Evolutionary conservation across 2,329 filamentous ascomycete species (phyloP).

Genomic region (Alternaria conjuncta): DNA sequence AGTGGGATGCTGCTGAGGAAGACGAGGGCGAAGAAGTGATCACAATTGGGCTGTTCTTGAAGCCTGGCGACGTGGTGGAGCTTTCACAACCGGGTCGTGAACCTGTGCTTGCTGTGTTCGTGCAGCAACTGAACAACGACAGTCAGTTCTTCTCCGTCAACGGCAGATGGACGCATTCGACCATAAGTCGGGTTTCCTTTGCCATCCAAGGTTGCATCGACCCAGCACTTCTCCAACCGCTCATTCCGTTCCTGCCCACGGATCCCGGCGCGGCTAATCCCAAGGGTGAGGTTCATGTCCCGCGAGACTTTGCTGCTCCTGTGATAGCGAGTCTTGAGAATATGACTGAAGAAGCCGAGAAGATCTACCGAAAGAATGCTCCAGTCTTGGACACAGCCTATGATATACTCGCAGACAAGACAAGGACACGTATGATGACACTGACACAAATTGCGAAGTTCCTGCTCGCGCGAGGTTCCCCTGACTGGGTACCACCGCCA

Average conservation of each 20-base stretch:
- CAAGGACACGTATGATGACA: constrained; percentile 55
- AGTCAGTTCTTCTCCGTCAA: constrained; percentile 59
- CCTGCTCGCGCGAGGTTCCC: constrained; percentile 42
- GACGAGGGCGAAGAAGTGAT: constrained; percentile 42
- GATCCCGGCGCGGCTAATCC: constrained; percentile 31
- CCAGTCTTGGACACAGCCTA: constrained; percentile 59
- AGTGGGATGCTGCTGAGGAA: constrained; percentile 25
- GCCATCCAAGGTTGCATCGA: constrained; percentile 58
- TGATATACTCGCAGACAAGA: constrained; percentile 52
- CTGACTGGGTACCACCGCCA: constrained; percentile 37
- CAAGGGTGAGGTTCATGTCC: constrained; percentile 50
- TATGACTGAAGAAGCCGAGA: constrained; percentile 55
- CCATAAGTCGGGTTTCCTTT: constrained; percentile 53
- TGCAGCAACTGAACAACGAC: constrained; percentile 49
- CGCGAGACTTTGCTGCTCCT: constrained; percentile 54
- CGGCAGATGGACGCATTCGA: constrained; percentile 56
- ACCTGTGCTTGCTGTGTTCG: constrained; percentile 58
- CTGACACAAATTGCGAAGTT: constrained; percentile 55
- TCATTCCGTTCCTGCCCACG: constrained; percentile 60
- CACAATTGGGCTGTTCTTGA: constrained; percentile 47
- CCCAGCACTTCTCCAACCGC: constrained; percentile 52
- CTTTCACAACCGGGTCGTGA: constrained; percentile 45
- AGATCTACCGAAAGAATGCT: constrained; percentile 56
- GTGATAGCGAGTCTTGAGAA: constrained; percentile 52
- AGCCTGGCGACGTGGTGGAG: constrained; percentile 59